Percentiles rank a stretch among this genome's conserved stretches.
phyloP scores from a whole-genome alignment of 2,329 filamentous ascomycete species.

The Pseudogymnoascus sp. region DNA sequence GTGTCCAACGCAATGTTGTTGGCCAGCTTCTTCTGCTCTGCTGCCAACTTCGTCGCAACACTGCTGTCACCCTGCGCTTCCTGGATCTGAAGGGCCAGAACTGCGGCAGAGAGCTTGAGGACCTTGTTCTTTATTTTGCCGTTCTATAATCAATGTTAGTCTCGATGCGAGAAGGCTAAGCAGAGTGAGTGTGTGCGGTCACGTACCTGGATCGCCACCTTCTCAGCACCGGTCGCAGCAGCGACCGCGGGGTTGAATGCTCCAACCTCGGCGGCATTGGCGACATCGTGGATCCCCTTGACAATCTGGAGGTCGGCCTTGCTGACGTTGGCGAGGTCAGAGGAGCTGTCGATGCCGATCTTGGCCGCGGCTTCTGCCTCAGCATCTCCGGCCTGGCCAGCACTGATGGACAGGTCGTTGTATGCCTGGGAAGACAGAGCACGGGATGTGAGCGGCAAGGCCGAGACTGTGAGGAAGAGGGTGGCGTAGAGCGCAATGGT shows the following conservation, averaged over 20 bases:
- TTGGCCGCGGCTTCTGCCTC: conserved; percentile 35
- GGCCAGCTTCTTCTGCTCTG: conserved; percentile 44
- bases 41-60: conserved; percentile 37
- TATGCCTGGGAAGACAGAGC: conserved; percentile 32
- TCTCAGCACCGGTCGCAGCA: conserved; percentile 37
- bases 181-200: not conserved
- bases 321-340: conserved; percentile 37
- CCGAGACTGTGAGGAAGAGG: not conserved
- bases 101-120: conserved; percentile 47
- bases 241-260: conserved; percentile 50
- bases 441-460: conserved; percentile 11
- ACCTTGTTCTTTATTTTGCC: conserved; percentile 57
- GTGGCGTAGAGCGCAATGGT: conserved; percentile 2
- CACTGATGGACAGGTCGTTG: conserved; percentile 41
- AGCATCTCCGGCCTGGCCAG: conserved; percentile 39
- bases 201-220: conserved; percentile 39
- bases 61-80: conserved; percentile 42
- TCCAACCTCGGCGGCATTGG: conserved; percentile 44
- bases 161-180: not conserved
- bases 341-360: conserved; percentile 36
- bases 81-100: conserved; percentile 44
- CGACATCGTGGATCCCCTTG: conserved; percentile 43
- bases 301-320: conserved; percentile 42
- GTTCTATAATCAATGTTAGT: conserved; percentile 26
- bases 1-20: conserved; percentile 46